Evolutionary conservation across 1,284 basidiomycete species (phyloP).

Genomic region (Singerocomus inundabilis): DNA sequence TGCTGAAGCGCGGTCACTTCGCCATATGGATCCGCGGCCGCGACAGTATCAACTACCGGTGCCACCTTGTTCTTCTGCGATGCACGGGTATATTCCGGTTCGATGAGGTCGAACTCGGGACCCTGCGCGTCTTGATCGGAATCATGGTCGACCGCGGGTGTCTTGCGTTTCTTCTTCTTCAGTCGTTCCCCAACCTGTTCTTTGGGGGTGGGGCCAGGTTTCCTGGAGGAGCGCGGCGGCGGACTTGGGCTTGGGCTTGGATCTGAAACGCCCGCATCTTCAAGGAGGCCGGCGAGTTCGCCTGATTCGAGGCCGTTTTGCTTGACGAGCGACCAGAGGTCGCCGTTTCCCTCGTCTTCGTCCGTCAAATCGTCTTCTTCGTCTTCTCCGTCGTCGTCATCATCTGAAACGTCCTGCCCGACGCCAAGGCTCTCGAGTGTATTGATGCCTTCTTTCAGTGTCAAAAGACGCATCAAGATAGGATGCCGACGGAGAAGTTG

Average conservation of each 20-base stretch:
- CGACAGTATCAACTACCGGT: conserved; percentile 13
- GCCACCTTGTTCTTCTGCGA: conserved; percentile 20
- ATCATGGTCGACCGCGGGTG: conserved; percentile 22
- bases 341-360: conserved; percentile 18
- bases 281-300: conserved; percentile 55
- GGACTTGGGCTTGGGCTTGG: conserved; percentile 6
- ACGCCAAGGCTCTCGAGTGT: conserved; percentile 74
- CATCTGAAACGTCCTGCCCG: conserved; percentile 62
- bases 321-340: conserved; percentile 31
- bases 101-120: conserved; percentile 67
- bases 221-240: conserved; percentile 20
- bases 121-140: conserved; percentile 14
- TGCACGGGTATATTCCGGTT: conserved; percentile 58
- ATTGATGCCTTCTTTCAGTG: conserved; percentile 81
- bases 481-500: conserved; percentile 72
- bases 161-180: conserved; percentile 47
- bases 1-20: conserved; percentile 69
- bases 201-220: conserved; percentile 5
- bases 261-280: conserved; percentile 41
- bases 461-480: conserved; percentile 78
- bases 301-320: conserved; percentile 44
- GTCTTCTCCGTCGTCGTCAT: conserved; percentile 35
- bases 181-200: conserved; percentile 19
- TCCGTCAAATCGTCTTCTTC: conserved; percentile 34
- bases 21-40: conserved; percentile 61